Evolutionary conservation across 768 basidiomycete genomes (phyloP).

Genomic region (Russula emetica): DNA sequence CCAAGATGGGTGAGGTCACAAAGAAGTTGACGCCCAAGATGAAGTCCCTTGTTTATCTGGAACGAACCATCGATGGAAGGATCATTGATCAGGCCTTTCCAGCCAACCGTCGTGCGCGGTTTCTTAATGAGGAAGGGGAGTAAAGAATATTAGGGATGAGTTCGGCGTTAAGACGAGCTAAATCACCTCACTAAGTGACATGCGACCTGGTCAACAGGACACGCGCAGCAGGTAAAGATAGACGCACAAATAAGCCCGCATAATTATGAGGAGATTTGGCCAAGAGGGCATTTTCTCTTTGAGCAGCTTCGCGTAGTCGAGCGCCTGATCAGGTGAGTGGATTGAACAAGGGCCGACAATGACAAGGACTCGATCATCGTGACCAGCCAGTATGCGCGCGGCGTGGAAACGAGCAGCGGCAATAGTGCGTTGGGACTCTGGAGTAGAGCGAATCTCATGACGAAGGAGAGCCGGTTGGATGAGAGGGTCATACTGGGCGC

Average conservation of each 20-base stretch:
- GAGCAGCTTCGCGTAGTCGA: slow-evolving; percentile 74
- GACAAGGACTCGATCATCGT: slow-evolving; percentile 82
- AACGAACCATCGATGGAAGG: slow-evolving; percentile 94
- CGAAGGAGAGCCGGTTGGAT: slow-evolving; percentile 88
- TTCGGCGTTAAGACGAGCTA: background rate
- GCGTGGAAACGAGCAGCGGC: slow-evolving; percentile 73
- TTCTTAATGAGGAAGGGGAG: slow-evolving; percentile 48
- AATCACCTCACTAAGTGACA: slow-evolving; percentile 41
- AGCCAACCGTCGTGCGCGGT: slow-evolving; percentile 95
- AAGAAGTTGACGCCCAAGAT: slow-evolving; percentile 80
- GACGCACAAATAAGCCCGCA: slow-evolving; percentile 97
- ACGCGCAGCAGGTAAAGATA: slow-evolving; percentile 15
- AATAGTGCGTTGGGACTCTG: slow-evolving; percentile 67
- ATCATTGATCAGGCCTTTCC: slow-evolving; percentile 95
- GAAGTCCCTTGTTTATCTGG: slow-evolving; percentile 95
- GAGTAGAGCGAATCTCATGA: slow-evolving; percentile 73
- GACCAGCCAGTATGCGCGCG: slow-evolving; percentile 75
- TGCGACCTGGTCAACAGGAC: slow-evolving; percentile 34
- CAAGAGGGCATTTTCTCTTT: slow-evolving; percentile 61
- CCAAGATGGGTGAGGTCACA: slow-evolving; percentile 87
- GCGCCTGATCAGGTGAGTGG: slow-evolving; percentile 80
- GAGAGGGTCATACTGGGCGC: slow-evolving; percentile 86
- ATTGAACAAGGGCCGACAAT: slow-evolving; percentile 96
- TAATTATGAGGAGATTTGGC: slow-evolving; percentile 82
- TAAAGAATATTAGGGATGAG: background rate